These are phyloP conservation scores for Ilex aquifolium DNA, from an alignment of 257 asterid species.

Conservation along the genomic window DNA sequence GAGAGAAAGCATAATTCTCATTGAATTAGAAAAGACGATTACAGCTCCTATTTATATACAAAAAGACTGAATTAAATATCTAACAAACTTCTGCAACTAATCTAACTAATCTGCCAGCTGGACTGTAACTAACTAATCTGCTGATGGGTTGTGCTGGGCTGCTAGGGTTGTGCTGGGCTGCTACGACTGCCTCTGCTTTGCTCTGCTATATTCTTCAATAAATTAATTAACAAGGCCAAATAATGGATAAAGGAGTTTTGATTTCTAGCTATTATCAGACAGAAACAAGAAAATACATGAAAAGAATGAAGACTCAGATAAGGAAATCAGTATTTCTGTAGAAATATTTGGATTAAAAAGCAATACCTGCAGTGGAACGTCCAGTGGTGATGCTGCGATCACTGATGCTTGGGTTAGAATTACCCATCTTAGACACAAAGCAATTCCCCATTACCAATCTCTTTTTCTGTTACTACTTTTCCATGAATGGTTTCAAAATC, in stretches of 20 bases:
- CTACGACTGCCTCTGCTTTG: too few relatives aligned
- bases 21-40: too few relatives aligned
- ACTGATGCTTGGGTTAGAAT: neutral
- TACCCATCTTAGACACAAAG: neutral
- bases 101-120: too few relatives aligned
- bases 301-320: neutral
- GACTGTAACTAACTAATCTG: too few relatives aligned
- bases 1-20: too few relatives aligned
- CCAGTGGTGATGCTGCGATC: neutral
- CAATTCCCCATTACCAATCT: slow-evolving; percentile 3
- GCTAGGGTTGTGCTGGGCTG: too few relatives aligned
- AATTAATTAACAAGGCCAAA: neutral
- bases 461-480: neutral
- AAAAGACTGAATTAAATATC: too few relatives aligned
- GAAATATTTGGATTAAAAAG: neutral
- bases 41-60: too few relatives aligned
- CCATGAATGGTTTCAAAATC: neutral
- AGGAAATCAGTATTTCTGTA: neutral
- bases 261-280: neutral
- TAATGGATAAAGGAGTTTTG: neutral
- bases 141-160: too few relatives aligned
- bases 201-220: too few relatives aligned
- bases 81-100: too few relatives aligned
- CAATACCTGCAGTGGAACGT: slow-evolving; percentile 4
- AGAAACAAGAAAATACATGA: neutral